Conservation (phyloP, 495 filamentous ascomycete species). For the Daldinia decipiens region DNA sequence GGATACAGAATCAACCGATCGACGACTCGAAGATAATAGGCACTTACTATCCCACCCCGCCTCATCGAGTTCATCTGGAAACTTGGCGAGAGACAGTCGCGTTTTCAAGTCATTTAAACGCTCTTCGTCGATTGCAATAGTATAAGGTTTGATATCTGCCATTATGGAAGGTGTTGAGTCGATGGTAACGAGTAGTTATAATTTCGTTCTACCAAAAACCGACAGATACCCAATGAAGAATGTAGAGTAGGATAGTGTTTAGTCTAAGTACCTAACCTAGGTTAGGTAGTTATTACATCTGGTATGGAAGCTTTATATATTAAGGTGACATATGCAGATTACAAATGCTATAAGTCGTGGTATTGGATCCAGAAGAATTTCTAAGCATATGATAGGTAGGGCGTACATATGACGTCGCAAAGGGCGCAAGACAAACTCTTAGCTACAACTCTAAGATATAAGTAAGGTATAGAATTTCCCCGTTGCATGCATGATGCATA, state of each 20-base stretch:
- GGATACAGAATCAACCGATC: neutral
- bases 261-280: too few relatives aligned
- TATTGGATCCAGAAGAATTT: conserved; percentile 1
- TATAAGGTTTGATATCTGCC: conserved; percentile 50
- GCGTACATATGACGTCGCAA: conserved; percentile 35
- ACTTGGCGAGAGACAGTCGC: conserved; percentile 48
- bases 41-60: conserved; percentile 50
- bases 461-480: conserved; percentile 21
- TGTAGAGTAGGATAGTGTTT: neutral
- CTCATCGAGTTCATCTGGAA: conserved; percentile 49
- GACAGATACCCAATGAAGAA: too few relatives aligned
- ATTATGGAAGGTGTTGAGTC: conserved; percentile 26
- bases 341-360: conserved; percentile 4
- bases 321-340: neutral
- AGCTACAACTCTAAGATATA: neutral
- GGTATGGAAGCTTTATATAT: conserved; percentile 24
- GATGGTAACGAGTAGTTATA: neutral
- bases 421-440: conserved; percentile 27
- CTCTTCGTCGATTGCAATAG: conserved; percentile 45
- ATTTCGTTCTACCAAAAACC: too few relatives aligned
- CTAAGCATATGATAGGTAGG: conserved; percentile 18
- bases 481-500: conserved; percentile 32
- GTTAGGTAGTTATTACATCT: neutral
- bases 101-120: conserved; percentile 46
- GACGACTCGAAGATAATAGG: conserved; percentile 6